Conservation (phyloP, 2,329 filamentous ascomycete species). For the Alternaria postmessia region DNA sequence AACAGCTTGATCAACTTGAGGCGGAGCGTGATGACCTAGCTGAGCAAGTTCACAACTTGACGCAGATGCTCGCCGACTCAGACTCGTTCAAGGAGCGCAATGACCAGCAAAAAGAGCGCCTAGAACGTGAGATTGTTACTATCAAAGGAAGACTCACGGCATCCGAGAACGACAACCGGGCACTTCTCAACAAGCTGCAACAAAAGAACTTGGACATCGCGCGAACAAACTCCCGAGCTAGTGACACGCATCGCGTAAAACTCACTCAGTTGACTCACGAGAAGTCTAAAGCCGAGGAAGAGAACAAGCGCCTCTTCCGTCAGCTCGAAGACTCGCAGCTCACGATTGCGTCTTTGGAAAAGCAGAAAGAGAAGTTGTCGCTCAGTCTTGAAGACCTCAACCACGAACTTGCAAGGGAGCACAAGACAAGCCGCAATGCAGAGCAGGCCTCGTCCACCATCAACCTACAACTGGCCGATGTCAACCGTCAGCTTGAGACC, state of each 20-base stretch:
- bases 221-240: constrained; percentile 83
- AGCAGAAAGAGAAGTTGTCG: constrained; percentile 91
- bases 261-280: constrained; percentile 80
- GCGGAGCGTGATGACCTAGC: constrained; percentile 79
- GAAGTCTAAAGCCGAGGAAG: constrained; percentile 82
- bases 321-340: constrained; percentile 88
- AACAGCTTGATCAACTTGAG: constrained; percentile 80
- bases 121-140: constrained; percentile 89
- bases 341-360: constrained; percentile 83
- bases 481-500: constrained; percentile 87
- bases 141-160: constrained; percentile 88
- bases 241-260: constrained; percentile 81
- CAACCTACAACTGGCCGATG: constrained; percentile 84
- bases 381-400: constrained; percentile 90
- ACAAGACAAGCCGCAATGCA: constrained; percentile 86
- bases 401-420: constrained; percentile 88
- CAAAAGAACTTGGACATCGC: constrained; percentile 98
- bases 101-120: constrained; percentile 91
- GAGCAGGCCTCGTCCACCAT: constrained; percentile 85
- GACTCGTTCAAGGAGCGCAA: constrained; percentile 89
- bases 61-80: constrained; percentile 85
- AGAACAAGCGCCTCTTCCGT: constrained; percentile 79
- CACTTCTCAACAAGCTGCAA: constrained; percentile 94
- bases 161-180: constrained; percentile 95
- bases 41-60: constrained; percentile 82